These are phyloP conservation scores for Cornus suecica DNA, from an alignment of 148 eudicot genomes.

Conservation along the genomic window DNA sequence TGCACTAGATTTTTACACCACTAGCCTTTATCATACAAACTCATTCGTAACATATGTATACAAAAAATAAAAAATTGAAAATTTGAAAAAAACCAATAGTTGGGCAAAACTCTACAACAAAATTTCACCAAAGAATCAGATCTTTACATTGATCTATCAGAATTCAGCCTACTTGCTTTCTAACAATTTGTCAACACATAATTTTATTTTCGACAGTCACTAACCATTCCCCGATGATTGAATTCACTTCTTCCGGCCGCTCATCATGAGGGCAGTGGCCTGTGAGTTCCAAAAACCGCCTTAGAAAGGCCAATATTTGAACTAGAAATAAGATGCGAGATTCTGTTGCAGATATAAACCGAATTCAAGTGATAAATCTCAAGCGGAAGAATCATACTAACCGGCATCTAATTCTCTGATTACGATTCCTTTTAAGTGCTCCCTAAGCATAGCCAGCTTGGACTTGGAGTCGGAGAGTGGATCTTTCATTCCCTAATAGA, in stretches of 20 bases:
- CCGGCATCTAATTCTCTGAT: conserved; percentile 80
- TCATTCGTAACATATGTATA: too few species aligned
- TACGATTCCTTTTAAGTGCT: conserved; percentile 56
- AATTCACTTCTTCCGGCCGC: conserved; percentile 71
- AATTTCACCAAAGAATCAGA: not conserved
- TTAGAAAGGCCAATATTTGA: not conserved
- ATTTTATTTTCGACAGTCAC: conserved; percentile 29
- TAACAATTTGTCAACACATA: conserved; percentile 17
- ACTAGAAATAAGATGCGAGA: not conserved
- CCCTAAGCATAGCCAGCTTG: conserved; percentile 55
- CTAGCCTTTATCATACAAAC: too few species aligned
- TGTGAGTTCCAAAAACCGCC: conserved; percentile 18
- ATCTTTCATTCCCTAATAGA: conserved; percentile 86
- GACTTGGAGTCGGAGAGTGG: conserved; percentile 68
- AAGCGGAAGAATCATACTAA: conserved; percentile 19
- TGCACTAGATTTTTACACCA: too few species aligned
- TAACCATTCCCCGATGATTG: conserved; percentile 66
- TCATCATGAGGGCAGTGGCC: conserved; percentile 99
- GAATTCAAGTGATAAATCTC: not conserved
- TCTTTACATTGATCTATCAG: too few species aligned
- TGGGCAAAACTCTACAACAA: too few species aligned
- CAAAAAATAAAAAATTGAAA: too few species aligned
- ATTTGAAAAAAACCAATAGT: too few species aligned
- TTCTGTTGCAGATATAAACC: not conserved
- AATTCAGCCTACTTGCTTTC: not conserved